Evolutionary conservation across 2,329 filamentous ascomycete species (phyloP).

Genomic region (Epichloe uncinata): DNA sequence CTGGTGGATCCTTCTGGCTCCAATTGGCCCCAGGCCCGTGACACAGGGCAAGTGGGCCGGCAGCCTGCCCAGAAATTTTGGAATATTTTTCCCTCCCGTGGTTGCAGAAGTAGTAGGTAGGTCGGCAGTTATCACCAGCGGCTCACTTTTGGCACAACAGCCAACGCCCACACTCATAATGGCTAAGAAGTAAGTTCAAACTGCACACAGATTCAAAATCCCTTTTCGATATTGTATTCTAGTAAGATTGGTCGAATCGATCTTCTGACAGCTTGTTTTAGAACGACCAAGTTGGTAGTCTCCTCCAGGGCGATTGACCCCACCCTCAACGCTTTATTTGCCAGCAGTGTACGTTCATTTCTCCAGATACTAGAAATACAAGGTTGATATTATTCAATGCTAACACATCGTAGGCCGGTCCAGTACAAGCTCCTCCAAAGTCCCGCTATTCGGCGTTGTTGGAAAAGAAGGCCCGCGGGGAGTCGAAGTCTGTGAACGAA

Average conservation of each 20-base stretch:
- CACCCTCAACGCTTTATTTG: conserved; percentile 55
- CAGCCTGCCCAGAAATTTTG: neutral
- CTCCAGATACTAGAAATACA: neutral
- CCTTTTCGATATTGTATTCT: neutral
- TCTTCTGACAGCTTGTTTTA: conserved; percentile 15
- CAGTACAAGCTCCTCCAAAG: conserved; percentile 32
- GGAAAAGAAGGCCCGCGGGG: conserved; percentile 16
- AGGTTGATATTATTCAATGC: neutral
- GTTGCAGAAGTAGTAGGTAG: neutral
- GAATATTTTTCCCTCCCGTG: conserved; percentile 1
- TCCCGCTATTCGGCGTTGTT: conserved; percentile 29
- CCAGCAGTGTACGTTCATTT: conserved; percentile 49
- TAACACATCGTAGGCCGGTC: conserved; percentile 30
- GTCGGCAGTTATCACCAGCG: neutral
- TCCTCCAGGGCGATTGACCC: conserved; percentile 51
- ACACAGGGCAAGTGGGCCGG: neutral
- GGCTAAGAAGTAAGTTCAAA: conserved; percentile 12
- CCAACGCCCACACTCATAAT: conserved; percentile 3
- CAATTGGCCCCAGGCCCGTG: neutral
- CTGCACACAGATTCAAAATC: neutral
- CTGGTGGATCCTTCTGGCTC: neutral
- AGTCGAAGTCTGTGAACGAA: conserved; percentile 11
- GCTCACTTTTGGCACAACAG: neutral
- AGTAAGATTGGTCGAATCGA: conserved; percentile 9
- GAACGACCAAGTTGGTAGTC: conserved; percentile 24